Percentiles rank a stretch among this genome's conserved stretches.
phyloP scores from a whole-genome alignment of 2,329 filamentous ascomycete genomes.

The Dothidotthia symphoricarpi region DNA sequence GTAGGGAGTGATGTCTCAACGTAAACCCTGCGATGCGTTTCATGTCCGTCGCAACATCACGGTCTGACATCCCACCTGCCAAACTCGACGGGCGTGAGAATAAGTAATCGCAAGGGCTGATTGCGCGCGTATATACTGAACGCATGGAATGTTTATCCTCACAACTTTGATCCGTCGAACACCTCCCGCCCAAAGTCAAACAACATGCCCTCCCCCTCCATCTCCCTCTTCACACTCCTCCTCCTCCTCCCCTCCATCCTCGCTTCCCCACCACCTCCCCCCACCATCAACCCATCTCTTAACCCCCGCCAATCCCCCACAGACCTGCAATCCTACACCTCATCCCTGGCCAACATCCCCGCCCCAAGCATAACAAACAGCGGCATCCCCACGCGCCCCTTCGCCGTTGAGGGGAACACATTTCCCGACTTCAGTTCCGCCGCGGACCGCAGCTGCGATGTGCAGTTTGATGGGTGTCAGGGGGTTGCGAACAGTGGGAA shows the following conservation, averaged over 20 bases:
- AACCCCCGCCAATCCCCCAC: too few species aligned
- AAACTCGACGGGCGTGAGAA: too few species aligned
- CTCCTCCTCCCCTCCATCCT: constrained; percentile 22
- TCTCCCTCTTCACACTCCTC: constrained; percentile 19
- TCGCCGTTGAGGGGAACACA: constrained; percentile 31
- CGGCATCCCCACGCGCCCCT: constrained; percentile 50
- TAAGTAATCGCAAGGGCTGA: too few species aligned
- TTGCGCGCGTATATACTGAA: too few species aligned
- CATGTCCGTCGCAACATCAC: constrained; percentile 30
- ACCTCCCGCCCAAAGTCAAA: not conserved
- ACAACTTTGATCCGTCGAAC: too few species aligned
- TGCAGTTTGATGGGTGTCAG: constrained; percentile 61
- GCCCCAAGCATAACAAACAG: constrained; percentile 53
- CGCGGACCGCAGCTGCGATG: constrained; percentile 60
- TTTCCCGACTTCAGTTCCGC: constrained; percentile 59
- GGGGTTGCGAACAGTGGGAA: constrained; percentile 35
- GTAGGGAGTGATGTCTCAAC: not conserved
- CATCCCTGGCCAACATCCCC: constrained; percentile 52
- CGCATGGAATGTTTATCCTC: too few species aligned
- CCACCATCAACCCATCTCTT: constrained; percentile 19
- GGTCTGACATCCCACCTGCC: constrained; percentile 16
- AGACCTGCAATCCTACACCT: constrained; percentile 42
- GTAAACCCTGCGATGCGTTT: constrained; percentile 16
- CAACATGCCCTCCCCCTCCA: constrained; percentile 6
- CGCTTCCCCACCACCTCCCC: constrained; percentile 24